Base-by-base conservation (phyloP, 2,329 filamentous ascomycete genomes). In the Boeremia lycopersici region DNA sequence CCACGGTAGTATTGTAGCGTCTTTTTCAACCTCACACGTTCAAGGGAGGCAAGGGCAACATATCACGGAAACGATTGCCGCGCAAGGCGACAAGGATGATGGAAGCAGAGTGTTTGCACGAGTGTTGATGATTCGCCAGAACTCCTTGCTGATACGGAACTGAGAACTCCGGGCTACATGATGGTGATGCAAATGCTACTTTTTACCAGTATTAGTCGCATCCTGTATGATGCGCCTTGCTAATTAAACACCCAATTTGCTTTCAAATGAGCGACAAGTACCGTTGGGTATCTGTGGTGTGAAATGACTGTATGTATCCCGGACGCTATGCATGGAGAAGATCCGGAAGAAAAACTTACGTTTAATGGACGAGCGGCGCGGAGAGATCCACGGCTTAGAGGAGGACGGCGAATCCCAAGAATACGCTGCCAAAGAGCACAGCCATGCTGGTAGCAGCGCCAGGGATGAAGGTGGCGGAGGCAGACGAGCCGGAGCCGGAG, bases 401-500 rank as follows among this genome's bases (percentile, higher is more conserved):
- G 48, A 76, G 48, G 39, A 73, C 46, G 13, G 84, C 79, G 64
- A 88, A 86, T 13, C 84, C 86, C 36, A 81, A 80, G 59, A 86
- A 79, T 49, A 87, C 75, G 29, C 81, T 80, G 46, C 79, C 79
- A 36, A 83, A 75, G 6, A 88, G 70, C 11, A 83, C 73, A 43
- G 80, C 78, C 13, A 86, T 71, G 31, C 85, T 83, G 64, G 86
- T 86, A 26, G 81, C 78, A 51, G 81, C 79, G 15, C 82, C 82
- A 25, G 84, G 73, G 51, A 84, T 77, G 67, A 86, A 63, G 56
- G 81, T 75, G 52, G 78, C 63, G 23, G 75, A 67, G 10, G 72
- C 69, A 28, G 69, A 23, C 19, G 19, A 71, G 13, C 75, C 73
- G 56, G 67, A 55, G 4, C 26, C 30, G 2, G 39, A 42, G 15